Base-by-base conservation (phyloP, 2,329 filamentous ascomycete species). In the Fusarium hainanense region DNA sequence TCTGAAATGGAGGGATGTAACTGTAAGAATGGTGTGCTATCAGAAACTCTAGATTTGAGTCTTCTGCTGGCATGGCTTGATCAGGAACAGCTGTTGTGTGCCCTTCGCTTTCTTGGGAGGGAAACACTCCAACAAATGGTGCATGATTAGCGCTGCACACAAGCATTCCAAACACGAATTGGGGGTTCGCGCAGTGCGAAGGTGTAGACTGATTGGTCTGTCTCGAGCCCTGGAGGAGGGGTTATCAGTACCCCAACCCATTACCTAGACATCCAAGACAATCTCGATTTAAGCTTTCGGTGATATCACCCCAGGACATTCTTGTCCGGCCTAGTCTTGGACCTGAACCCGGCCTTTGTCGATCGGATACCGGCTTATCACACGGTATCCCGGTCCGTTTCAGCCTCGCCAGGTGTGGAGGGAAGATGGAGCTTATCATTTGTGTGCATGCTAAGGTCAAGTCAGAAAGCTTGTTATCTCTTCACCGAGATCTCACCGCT, bases 281-380 rank as follows among this genome's bases (percentile, higher is more conserved):
- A 61, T 66, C 62, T 61, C 30, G 62, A 66, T 66, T 60, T 66
- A 66, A 66, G 62, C 48, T 66, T 61, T 66, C 25, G 30, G 48
- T 66, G 30, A 55, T 50, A 46, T 61, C 42, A 49, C 30, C 54
- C 60, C 16, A 66, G 63, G 63, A 66, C 43, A 44, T 61, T 66
- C 34, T 54, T 66, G 48, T 66, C 62, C 54, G 63, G 62, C 27
- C 42, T 61, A 63, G 21, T 43, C 11, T 11, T 30, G 40, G 37
- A 37, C 34, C 30, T 28, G 49, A 16, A 34, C n/a, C 51, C 43
- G 54, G n/a, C 28, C 21, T 42, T 34, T 52, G 63, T 54, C 30
- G 48, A 66, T 66, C 62, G n/a, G 28, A 12, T 40, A 16, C 60
- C 60, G 60, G 54, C 48, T 66, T 66, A 66, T 66, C 62, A 54